phyloP scores from a whole-genome alignment of 1,139 yeast species.

The Blastobotrys elegans region DNA sequence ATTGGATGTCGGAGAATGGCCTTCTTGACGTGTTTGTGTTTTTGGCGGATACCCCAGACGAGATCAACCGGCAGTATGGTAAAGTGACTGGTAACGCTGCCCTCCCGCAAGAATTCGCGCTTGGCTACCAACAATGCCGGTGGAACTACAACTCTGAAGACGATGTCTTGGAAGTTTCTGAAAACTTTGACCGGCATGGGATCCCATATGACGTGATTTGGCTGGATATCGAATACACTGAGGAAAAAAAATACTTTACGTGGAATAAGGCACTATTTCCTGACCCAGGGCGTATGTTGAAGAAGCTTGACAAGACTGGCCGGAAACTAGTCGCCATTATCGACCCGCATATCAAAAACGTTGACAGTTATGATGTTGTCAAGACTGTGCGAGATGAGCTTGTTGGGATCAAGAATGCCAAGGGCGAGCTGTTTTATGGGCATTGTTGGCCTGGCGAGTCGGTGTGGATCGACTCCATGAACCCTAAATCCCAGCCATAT shows the following conservation, averaged over 20 bases:
- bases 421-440: slow-evolving; percentile 59
- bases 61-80: slow-evolving; percentile 60
- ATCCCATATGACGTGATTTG: slow-evolving; percentile 92
- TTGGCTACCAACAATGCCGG: slow-evolving; percentile 94
- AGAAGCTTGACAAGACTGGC: slow-evolving; percentile 60
- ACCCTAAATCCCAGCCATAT: slow-evolving; percentile 52
- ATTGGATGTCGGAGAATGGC: slow-evolving; percentile 95
- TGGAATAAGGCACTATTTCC: slow-evolving; percentile 80
- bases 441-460: slow-evolving; percentile 99
- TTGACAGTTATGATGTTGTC: slow-evolving; percentile 58
- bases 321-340: slow-evolving; percentile 79
- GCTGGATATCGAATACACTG: slow-evolving; percentile 93
- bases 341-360: slow-evolving; percentile 81
- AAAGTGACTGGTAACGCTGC: slow-evolving; percentile 66
- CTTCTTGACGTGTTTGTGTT: slow-evolving; percentile 69
- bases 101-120: slow-evolving; percentile 74
- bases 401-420: slow-evolving; percentile 41
- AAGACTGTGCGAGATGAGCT: slow-evolving; percentile 42
- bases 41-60: slow-evolving; percentile 56
- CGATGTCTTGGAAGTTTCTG: slow-evolving; percentile 69
- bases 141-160: slow-evolving; percentile 92
- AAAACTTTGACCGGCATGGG: slow-evolving; percentile 62
- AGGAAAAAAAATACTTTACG: slow-evolving; percentile 79
- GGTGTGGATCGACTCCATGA: slow-evolving; percentile 83
- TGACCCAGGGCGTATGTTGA: slow-evolving; percentile 62